Evolutionary conservation across 306 rosid species (phyloP), one percentile per base, ranked within the genome.

Genomic region (Lablab purpureus): DNA sequence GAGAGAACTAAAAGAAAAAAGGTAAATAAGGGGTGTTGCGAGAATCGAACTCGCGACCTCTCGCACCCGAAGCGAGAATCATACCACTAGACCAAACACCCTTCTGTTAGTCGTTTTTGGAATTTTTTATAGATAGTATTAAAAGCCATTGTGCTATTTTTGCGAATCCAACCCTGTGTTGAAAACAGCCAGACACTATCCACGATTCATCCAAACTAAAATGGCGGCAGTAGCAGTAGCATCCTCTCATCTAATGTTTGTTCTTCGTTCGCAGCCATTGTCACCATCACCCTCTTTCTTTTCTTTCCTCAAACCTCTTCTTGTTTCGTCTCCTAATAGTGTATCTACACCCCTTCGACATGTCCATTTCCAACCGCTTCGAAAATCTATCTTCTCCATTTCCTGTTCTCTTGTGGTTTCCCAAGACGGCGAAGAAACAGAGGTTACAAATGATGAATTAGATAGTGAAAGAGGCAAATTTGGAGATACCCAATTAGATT

Each of bases 31-130:
- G 49, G 93, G 93, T 89, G 91, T 89, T 87, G 85, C 89, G 91
- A 89, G 93, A 89, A 89, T 89, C 93, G 93, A 89, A 89, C 93
- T 89, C 91, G 49, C 82, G 88, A 85, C 88, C 90, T 87, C 87
- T 87, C 82, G 88, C 90, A 87, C 88, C 90, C 88, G 88, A 87
- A 84, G 88, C 88, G 84, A 87, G 90, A 87, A 87, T 87, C 88
- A 85, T 87, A 82, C 91, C 88, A 82, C 88, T 85, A 85, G 90
- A 84, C 90, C 90, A 87, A 87, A 87, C 87, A 85, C 88, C 86
- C 84, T 2, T 21, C 3, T 7, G 43, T n/a, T n/a, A n/a, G n/a
- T n/a, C n/a, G n/a, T n/a, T n/a, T n/a, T n/a, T n/a, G n/a, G n/a
- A n/a, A n/a, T n/a, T n/a, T n/a, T n/a, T n/a, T n/a, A n/a, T n/a